A percentile compares a stretch with the other conserved stretches of the same genome.
phyloP scores from a whole-genome alignment of 768 basidiomycete species.

The Leccinum broughii region DNA sequence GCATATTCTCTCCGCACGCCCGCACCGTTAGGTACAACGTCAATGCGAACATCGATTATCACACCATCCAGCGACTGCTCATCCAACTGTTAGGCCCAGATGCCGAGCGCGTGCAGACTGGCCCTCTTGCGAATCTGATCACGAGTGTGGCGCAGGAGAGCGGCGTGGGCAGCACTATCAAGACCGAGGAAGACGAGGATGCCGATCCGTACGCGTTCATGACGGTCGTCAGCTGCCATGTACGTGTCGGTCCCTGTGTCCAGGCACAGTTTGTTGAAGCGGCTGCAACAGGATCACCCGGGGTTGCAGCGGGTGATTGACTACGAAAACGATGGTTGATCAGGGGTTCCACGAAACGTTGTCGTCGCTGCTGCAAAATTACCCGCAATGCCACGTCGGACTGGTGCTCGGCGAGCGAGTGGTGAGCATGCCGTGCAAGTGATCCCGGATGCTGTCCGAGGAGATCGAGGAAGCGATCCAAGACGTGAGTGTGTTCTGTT shows the following conservation, averaged over 20 bases:
- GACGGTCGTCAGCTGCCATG: conserved; percentile 79
- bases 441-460: conserved; percentile 78
- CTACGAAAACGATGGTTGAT: conserved; percentile 63
- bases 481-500: conserved; percentile 47
- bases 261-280: neutral
- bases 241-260: conserved; percentile 29
- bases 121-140: conserved; percentile 79
- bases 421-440: conserved; percentile 97
- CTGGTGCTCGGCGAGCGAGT: conserved; percentile 88
- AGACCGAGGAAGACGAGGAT: conserved; percentile 59
- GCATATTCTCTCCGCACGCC: conserved; percentile 15
- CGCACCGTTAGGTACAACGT: conserved; percentile 62
- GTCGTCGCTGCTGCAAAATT: conserved; percentile 37
- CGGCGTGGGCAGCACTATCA: conserved; percentile 86
- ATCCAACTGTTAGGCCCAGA: conserved; percentile 71
- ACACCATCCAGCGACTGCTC: conserved; percentile 76
- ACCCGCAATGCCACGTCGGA: conserved; percentile 57
- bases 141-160: conserved; percentile 71
- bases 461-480: conserved; percentile 76
- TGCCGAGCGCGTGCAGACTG: conserved; percentile 66
- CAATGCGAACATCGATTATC: conserved; percentile 78
- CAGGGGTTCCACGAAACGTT: conserved; percentile 53
- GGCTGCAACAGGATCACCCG: conserved; percentile 57
- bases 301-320: conserved; percentile 67
- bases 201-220: conserved; percentile 84